phyloP scores from a whole-genome alignment of 768 basidiomycete species.

The Boletellus emodensis region DNA sequence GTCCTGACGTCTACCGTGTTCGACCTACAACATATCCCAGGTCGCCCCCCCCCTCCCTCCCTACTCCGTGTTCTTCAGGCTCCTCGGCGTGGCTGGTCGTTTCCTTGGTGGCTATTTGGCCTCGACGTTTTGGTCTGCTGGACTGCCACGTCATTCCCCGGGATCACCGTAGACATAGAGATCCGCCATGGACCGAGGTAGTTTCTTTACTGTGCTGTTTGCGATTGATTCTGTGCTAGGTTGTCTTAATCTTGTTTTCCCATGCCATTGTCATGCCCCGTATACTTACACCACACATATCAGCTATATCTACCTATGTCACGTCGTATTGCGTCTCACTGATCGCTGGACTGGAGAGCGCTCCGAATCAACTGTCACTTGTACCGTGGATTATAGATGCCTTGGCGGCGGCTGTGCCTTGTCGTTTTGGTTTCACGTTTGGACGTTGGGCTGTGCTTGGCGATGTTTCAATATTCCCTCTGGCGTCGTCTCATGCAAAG shows the following conservation, averaged over 20 bases:
- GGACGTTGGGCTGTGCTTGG: too few species aligned
- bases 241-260: slow-evolving; percentile 22
- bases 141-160: slow-evolving; percentile 7
- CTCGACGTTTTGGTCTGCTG: background rate
- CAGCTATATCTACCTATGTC: slow-evolving; percentile 26
- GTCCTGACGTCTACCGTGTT: slow-evolving; percentile 8
- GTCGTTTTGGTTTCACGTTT: background rate
- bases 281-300: slow-evolving; percentile 18
- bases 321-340: slow-evolving; percentile 10
- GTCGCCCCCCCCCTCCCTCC: slow-evolving; percentile 15
- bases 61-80: background rate
- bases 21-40: slow-evolving; percentile 35
- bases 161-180: slow-evolving; percentile 19
- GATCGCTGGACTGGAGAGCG: background rate
- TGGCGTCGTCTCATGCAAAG: too few species aligned
- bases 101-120: too few species aligned
- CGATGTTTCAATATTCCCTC: too few species aligned
- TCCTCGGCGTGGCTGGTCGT: slow-evolving; percentile 4
- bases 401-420: background rate
- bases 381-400: background rate
- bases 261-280: background rate
- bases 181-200: slow-evolving; percentile 1
- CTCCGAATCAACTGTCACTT: background rate
- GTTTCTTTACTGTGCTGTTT: background rate
- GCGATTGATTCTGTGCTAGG: background rate